Evolutionary conservation across 1,139 yeast genomes (phyloP), one percentile per base, ranked within the genome.

Genomic region (Protomyces inouyei): DNA sequence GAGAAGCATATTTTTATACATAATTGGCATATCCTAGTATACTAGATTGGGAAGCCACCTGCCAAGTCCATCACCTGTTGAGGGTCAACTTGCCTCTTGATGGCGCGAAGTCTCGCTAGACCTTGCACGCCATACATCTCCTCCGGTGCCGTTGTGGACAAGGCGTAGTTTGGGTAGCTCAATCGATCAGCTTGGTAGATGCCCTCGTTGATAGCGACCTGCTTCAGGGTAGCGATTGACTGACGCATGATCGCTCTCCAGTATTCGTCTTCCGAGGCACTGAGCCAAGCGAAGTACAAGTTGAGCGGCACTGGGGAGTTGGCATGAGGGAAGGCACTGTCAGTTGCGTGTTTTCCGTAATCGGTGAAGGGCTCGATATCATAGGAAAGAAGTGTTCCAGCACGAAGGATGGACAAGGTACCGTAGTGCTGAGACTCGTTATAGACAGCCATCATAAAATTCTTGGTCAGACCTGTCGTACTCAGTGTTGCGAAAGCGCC

Each of bases 401-500:
- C 51, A 23, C 45, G 59, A 18, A n/a, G 14, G n/a, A 23, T 23
- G 5, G 59, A 51, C 14, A 25, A 52, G 3, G 38, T 18, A 1
- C 51, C 43, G 52, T 40, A 43, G 36, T 55, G 28, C 35, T 23
- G 18, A 28, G 38, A 43, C 38, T 55, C 52, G 52, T 40, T 55
- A 40, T 40, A 40, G n/a, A 55, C 25, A 3, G 59, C 59, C n/a
- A 23, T 32, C 52, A 55, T 25, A 40, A 55, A 55, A 3, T 35
- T n/a, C 21, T 16, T 25, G 35, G 59, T 55, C 38, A 55, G 14
- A 14, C 16, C 28, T 10, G 38, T 55, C 28, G 59, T 55, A 38
- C 43, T 55, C 40, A 55, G 40, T 4, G 59, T 55, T 36, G 43
- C 52, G 16, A 55, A 55, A 36, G 59, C 59, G 28, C 59, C 59